Base-by-base conservation (phyloP, 768 basidiomycete species). In the Suillus americanus region DNA sequence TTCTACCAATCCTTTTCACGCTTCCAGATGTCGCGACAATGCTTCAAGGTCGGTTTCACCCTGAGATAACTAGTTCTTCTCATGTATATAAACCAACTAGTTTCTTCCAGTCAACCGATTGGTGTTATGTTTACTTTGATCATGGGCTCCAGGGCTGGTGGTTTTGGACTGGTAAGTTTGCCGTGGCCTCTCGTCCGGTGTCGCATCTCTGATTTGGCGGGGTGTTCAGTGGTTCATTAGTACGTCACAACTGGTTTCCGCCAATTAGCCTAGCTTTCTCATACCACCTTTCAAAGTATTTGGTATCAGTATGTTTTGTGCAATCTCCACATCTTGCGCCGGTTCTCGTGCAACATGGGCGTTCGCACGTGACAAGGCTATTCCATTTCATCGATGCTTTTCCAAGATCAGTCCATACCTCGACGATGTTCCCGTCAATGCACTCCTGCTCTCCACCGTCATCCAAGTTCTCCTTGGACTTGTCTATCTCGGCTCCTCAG, bases 331-430 rank as follows among this genome's bases (percentile, higher is more conserved):
- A 66, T 83, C 84, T 46, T 88, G 86, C 61, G 88, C 87, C 10
- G 85, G 88, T 43, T 89, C 88, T 14, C 84, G 89, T 20, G 84
- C 86, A 37, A 89, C 88, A 3, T 90, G 88, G 89, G 85, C 85
- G 54, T 90, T 90, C 72, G 85, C 88, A 0, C 81, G 89, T 3
- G 89, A 90, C 75, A 81, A 81, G 65, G 89, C 85, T 1, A 85
- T 90, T 48, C 89, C 88, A 2, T 81, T 84, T 51, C 80, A 83
- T 41, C 57, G 64, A 13, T 69, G 78, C 63, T 88, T 88, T 77
- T 75, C 82, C 8, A 76, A 75, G 57, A 79, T 89, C 69, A 77
- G 79, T 48, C 72, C 75, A 9, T 67, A 73, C 45, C 65, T 78
- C 10, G 70, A 76, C 35, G 83, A 83, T 67, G 81, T 88, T 5